Percentiles rank a stretch among this genome's conserved stretches.
Conservation (phyloP, 345 rosid species). For the Citrus medica region DNA sequence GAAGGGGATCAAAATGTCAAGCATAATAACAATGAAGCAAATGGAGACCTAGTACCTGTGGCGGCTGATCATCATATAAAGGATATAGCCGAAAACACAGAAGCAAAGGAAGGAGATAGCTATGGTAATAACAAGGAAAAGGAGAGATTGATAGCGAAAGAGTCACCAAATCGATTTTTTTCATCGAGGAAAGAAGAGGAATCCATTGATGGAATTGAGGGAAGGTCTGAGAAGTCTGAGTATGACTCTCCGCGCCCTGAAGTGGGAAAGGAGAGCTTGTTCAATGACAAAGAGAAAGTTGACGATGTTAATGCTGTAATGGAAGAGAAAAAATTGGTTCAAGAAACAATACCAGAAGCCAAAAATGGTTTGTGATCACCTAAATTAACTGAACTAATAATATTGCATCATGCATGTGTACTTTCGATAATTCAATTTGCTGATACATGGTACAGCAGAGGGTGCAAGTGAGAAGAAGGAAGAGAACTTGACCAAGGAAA, state of each 20-base stretch:
- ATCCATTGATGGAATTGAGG: constrained; percentile 18
- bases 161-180: constrained; percentile 22
- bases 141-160: constrained; percentile 19
- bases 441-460: constrained; percentile 1
- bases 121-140: not conserved
- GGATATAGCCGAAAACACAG: constrained; percentile 14
- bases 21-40: not conserved
- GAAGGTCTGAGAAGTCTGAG: constrained; percentile 24
- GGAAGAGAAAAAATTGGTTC: not conserved
- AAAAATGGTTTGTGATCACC: constrained; percentile 14
- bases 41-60: not conserved
- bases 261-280: constrained; percentile 14
- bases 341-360: not conserved
- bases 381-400: not conserved
- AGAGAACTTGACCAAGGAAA: constrained; percentile 13
- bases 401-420: not conserved
- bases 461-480: constrained; percentile 6
- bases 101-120: not conserved
- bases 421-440: not conserved
- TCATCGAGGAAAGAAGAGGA: constrained; percentile 38
- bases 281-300: constrained; percentile 1
- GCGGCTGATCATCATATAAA: constrained; percentile 16
- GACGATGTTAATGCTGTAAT: not conserved
- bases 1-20: constrained; percentile 5
- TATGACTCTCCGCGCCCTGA: constrained; percentile 21